Conservation (phyloP, 257 asterid species). For the Primulina eburnea region DNA sequence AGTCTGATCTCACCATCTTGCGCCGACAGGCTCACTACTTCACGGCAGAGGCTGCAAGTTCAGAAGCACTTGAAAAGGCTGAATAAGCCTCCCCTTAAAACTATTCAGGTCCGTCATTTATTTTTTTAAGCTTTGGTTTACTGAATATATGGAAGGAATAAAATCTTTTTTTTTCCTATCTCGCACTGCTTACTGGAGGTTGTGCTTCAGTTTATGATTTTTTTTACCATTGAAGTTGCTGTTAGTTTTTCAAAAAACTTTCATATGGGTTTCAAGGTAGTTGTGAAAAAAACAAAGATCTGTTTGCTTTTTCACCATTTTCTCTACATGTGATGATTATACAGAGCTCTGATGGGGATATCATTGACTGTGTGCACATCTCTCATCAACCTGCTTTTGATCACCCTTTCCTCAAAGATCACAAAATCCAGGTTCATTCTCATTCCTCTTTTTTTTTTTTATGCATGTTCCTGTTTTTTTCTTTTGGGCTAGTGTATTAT, state of each 20-base stretch:
- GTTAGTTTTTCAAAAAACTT: neutral
- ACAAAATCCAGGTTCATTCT: slow-evolving; percentile 70
- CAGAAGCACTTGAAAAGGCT: slow-evolving; percentile 70
- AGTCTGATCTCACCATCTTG: slow-evolving; percentile 41
- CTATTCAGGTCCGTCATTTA: slow-evolving; percentile 50
- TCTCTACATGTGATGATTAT: slow-evolving; percentile 25
- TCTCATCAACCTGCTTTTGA: slow-evolving; percentile 86
- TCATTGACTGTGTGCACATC: slow-evolving; percentile 78
- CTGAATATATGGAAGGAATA: neutral
- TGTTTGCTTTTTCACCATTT: slow-evolving; percentile 11
- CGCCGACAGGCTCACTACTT: slow-evolving; percentile 46
- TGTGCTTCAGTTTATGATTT: slow-evolving; percentile 25
- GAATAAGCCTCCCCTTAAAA: slow-evolving; percentile 63
- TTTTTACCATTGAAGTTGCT: slow-evolving; percentile 6
- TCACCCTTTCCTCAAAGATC: slow-evolving; percentile 92
- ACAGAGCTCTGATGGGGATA: slow-evolving; percentile 91
- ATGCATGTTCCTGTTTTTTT: neutral
- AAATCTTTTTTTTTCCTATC: too few species aligned
- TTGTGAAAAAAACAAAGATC: neutral
- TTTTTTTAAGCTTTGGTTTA: neutral
- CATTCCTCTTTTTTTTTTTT: neutral
- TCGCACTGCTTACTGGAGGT: neutral
- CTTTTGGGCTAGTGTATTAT: neutral
- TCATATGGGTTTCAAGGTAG: neutral
- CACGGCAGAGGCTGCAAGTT: slow-evolving; percentile 59